Evolutionary conservation across 1,284 basidiomycete genomes (phyloP), one percentile per base, ranked within the genome.

Genomic region (Apiotrichum gamsii): DNA sequence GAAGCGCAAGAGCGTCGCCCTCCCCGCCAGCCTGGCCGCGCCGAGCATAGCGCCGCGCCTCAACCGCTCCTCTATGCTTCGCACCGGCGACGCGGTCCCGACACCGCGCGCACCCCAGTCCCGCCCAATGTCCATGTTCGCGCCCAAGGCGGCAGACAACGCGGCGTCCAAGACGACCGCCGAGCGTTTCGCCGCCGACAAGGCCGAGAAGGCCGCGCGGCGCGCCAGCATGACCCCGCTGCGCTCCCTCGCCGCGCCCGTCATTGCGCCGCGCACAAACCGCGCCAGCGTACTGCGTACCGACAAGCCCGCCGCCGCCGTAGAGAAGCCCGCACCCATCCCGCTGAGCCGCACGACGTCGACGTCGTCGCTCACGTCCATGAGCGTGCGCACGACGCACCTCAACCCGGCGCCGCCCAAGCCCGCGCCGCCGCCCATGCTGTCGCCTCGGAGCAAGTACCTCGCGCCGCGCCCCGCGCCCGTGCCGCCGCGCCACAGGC

Each of bases 11-110:
- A 62, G 56, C 49, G 49, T 67, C 9, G 51, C 48, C 0, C 46
- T 62, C 4, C 65, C 61, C 1, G 43, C 65, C 0, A 61, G 58
- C 35, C 47, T 67, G 25, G 53, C 32, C 2, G 31, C 41, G 4
- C 51, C 51, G 8, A 21, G 16, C 4, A 40, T 43, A 6, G 40
- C 41, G 36, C 67, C 67, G 2, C 55, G 67, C 16, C 37, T 60
- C 8, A 70, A 70, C 54, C 59, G 58, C 34, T 46, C 66, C 10
- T 60, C 63, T 4, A 47, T 64, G 40, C 56, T 70, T 5, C 63
- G 67, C 14, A 48, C 49, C 3, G 39, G 42, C 20, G 40, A 33
- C n/a, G 19, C 16, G 11, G n/a, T n/a, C 18, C 5, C 29, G 6
- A 42, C 31, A 4, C 31, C 40, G 16, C 15, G 31, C 1, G 18